Percentiles rank a stretch among this genome's conserved stretches.
Conservation (phyloP, 2,329 filamentous ascomycete species). For the Colletotrichum chlorophyti region DNA sequence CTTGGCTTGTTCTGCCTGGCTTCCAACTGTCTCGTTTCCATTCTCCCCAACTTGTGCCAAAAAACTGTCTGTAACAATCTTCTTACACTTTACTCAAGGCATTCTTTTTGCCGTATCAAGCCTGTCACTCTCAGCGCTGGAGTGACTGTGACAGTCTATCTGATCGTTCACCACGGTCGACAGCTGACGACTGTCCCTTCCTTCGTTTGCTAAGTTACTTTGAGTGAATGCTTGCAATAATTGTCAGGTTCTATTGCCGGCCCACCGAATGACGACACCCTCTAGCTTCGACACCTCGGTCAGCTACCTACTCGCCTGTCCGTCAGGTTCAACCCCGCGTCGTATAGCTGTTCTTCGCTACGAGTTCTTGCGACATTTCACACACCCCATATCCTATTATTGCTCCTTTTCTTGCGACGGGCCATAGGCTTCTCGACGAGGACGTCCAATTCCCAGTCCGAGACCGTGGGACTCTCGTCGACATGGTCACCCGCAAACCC, state of each 20-base stretch:
- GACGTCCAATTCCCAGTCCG: slow-evolving; percentile 4
- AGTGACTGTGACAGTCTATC: neutral
- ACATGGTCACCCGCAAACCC: slow-evolving; percentile 51
- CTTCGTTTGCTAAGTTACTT: neutral
- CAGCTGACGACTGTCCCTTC: too few relatives aligned
- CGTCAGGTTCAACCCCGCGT: too few relatives aligned
- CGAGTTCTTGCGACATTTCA: too few relatives aligned
- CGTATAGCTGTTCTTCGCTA: too few relatives aligned
- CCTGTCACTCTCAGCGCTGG: neutral
- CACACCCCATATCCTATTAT: neutral
- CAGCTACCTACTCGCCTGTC: too few relatives aligned
- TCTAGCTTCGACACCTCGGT: slow-evolving; percentile 9
- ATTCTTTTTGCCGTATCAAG: too few relatives aligned
- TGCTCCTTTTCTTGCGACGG: neutral
- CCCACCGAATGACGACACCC: slow-evolving; percentile 27
- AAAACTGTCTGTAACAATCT: too few relatives aligned
- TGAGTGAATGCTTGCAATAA: slow-evolving; percentile 17
- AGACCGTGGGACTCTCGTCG: slow-evolving; percentile 28
- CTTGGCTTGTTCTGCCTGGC: slow-evolving; percentile 9
- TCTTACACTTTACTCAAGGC: too few relatives aligned
- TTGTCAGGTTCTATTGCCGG: slow-evolving; percentile 2
- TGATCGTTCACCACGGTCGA: neutral
- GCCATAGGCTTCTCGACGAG: neutral
- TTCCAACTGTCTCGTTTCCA: neutral
- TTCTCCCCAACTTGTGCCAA: neutral